Conservation (phyloP, 805 yeast species). For the Ogataea pilisensis region DNA sequence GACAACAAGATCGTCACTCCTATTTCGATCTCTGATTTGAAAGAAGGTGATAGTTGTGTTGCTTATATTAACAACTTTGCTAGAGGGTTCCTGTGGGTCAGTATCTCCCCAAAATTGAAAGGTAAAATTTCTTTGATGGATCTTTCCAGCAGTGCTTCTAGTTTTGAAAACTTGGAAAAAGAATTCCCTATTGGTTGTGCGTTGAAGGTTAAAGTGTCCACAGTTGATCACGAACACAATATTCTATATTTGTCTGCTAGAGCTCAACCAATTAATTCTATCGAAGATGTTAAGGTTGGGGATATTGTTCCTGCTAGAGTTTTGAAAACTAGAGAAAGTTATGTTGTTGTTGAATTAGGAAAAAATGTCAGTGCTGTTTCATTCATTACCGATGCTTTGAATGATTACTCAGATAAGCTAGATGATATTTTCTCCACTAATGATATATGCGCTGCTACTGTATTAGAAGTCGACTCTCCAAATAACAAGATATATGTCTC, state of each 20-base stretch:
- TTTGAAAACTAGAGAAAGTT: conserved; percentile 51
- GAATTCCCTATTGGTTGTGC: conserved; percentile 72
- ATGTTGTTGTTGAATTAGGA: conserved; percentile 68
- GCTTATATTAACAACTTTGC: conserved; percentile 66
- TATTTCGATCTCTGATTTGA: conserved; percentile 38
- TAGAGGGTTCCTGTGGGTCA: conserved; percentile 61
- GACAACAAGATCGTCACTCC: conserved; percentile 20
- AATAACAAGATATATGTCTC: conserved; percentile 59
- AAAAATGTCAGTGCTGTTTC: conserved; percentile 58
- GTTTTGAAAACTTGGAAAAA: conserved; percentile 46
- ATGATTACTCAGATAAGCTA: conserved; percentile 55
- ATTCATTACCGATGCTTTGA: conserved; percentile 71
- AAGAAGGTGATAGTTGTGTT: conserved; percentile 45
- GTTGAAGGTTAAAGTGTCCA: conserved; percentile 50
- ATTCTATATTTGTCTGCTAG: conserved; percentile 49
- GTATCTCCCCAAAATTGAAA: conserved; percentile 60
- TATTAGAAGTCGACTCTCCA: conserved; percentile 42
- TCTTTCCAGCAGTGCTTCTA: conserved; percentile 48
- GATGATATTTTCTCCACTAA: conserved; percentile 46
- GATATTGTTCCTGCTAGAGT: conserved; percentile 58
- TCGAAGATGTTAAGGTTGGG: conserved; percentile 52
- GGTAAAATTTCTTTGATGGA: conserved; percentile 68
- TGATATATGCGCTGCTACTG: conserved; percentile 54
- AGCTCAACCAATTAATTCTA: conserved; percentile 33
- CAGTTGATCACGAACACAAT: conserved; percentile 51